Evolutionary conservation across 2,329 filamentous ascomycete genomes (phyloP).

Genomic region (Truncatella angustata): DNA sequence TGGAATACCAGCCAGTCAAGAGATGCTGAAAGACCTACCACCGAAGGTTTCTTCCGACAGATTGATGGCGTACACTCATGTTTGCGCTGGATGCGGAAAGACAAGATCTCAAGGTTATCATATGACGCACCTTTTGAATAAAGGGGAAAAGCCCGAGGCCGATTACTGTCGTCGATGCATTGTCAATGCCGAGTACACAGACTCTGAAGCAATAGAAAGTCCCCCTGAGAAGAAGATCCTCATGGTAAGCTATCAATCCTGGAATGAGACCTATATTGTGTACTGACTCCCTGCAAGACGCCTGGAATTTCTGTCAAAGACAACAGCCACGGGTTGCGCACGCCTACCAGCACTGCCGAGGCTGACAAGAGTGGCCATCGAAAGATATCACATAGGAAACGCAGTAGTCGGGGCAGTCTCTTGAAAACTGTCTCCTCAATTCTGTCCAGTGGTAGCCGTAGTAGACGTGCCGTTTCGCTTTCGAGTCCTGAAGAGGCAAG

Average conservation of each 20-base stretch:
- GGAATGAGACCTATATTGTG: not conserved
- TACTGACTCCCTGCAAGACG: not conserved
- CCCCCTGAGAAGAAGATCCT: not conserved
- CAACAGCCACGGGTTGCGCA: not conserved
- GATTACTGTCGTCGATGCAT: conserved; percentile 13
- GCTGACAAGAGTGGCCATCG: conserved; percentile 5
- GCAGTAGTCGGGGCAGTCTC: conserved; percentile 6
- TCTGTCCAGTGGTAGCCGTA: not conserved
- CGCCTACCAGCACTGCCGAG: not conserved
- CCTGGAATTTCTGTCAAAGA: not conserved
- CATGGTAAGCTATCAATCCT: not conserved
- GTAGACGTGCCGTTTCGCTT: not conserved
- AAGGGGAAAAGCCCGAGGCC: conserved; percentile 2
- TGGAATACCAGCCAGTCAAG: not conserved
- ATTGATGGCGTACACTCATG: not conserved
- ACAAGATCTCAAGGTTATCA: conserved; percentile 13
- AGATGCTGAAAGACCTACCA: not conserved
- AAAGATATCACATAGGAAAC: conserved; percentile 2
- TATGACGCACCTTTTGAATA: conserved; percentile 10
- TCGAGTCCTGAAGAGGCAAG: conserved; percentile 11
- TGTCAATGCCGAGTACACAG: conserved; percentile 10
- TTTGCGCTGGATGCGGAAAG: conserved; percentile 13
- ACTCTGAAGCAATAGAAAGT: conserved; percentile 11
- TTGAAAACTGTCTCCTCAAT: conserved; percentile 4
- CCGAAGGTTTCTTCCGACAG: not conserved